These are phyloP conservation scores for Boeremia exigua DNA, from an alignment of 2,329 filamentous ascomycete species.

Conservation along the genomic window DNA sequence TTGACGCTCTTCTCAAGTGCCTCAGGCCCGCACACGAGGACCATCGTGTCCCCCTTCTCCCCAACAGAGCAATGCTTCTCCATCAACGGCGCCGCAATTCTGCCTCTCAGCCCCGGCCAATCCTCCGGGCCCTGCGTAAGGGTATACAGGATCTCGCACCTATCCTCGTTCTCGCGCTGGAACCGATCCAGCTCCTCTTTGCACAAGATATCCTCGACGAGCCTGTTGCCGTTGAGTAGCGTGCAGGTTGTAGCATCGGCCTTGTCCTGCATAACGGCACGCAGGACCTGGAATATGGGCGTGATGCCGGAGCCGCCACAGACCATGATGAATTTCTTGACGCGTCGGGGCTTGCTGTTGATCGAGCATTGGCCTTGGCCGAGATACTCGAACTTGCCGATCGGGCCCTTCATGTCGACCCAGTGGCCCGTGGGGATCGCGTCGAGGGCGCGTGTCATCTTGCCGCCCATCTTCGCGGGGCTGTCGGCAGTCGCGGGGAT, in stretches of 20 bases:
- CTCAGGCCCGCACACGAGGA: constrained; percentile 80
- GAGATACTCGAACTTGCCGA: constrained; percentile 83
- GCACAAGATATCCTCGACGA: constrained; percentile 83
- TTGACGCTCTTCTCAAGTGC: constrained; percentile 73
- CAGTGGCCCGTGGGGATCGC: constrained; percentile 72
- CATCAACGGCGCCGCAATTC: constrained; percentile 69
- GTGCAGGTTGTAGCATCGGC: constrained; percentile 71
- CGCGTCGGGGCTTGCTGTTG: constrained; percentile 60
- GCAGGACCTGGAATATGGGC: constrained; percentile 84
- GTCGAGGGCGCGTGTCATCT: constrained; percentile 83
- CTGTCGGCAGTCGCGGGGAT: constrained; percentile 53
- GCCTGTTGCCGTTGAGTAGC: constrained; percentile 79
- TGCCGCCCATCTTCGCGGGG: constrained; percentile 66
- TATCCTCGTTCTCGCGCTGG: constrained; percentile 58
- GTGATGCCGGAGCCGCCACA: constrained; percentile 90
- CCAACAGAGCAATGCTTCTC: constrained; percentile 60
- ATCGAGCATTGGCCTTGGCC: constrained; percentile 70
- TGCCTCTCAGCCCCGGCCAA: constrained; percentile 73
- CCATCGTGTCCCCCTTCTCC: constrained; percentile 62
- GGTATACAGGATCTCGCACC: constrained; percentile 71
- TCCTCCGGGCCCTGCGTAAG: constrained; percentile 67
- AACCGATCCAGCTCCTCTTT: constrained; percentile 73
- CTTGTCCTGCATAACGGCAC: constrained; percentile 71
- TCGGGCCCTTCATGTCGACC: constrained; percentile 79
- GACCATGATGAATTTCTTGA: constrained; percentile 81